A percentile compares a stretch with the other conserved stretches of the same genome.
phyloP scores from a whole-genome alignment of 192 early-diverging fungal genomes.

The Coemansia sp. region DNA sequence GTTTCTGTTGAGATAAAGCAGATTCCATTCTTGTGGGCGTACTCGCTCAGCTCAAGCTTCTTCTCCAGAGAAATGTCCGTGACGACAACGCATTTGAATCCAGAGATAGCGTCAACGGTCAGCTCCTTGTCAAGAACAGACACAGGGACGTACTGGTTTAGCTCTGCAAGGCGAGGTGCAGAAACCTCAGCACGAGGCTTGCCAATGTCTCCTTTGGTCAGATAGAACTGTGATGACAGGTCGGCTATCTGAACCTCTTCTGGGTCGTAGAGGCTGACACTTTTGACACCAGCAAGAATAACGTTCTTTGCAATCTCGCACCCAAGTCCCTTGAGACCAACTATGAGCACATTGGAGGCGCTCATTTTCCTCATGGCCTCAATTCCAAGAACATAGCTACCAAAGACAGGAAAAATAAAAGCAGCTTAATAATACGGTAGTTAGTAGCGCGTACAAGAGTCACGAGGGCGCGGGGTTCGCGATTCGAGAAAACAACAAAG shows the following conservation, averaged over 20 bases:
- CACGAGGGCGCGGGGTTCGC: neutral
- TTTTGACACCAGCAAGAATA: conserved; percentile 97
- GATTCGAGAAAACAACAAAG: neutral
- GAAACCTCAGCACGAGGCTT: conserved; percentile 77
- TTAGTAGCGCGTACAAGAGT: neutral
- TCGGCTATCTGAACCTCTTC: conserved; percentile 73
- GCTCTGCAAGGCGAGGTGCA: conserved; percentile 81
- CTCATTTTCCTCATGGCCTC: conserved; percentile 99
- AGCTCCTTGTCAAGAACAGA: conserved; percentile 77
- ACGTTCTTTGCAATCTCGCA: conserved; percentile 99
- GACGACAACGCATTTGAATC: conserved; percentile 78
- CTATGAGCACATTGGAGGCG: conserved; percentile 90
- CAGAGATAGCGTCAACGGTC: conserved; percentile 63
- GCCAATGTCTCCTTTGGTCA: conserved; percentile 80
- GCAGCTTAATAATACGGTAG: neutral
- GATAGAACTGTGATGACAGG: conserved; percentile 89
- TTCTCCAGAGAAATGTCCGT: conserved; percentile 76
- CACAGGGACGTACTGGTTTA: conserved; percentile 97
- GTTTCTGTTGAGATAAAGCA: conserved; percentile 89
- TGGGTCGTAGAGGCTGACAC: conserved; percentile 92
- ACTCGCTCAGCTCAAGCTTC: conserved; percentile 84
- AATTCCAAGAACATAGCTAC: conserved; percentile 86
- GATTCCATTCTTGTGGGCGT: conserved; percentile 68
- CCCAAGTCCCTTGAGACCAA: conserved; percentile 95
- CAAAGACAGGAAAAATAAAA: neutral